Conservation (phyloP, 768 basidiomycete species). For the Heimioporus sp. region DNA sequence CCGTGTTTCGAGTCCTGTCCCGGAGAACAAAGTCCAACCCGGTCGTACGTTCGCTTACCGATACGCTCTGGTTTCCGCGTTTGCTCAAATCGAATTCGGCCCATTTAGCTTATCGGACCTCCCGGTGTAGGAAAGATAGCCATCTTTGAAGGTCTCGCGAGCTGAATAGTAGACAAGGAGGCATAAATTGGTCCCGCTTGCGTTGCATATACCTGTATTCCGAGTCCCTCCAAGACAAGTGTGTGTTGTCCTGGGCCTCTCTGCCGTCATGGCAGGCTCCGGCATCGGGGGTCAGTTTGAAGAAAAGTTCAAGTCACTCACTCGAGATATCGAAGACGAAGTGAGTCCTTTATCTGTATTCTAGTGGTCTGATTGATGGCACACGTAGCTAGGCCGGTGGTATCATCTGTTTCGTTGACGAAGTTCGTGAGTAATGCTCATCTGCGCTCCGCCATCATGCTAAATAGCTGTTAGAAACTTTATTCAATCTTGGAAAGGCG, state of each 20-base stretch:
- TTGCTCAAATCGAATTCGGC: neutral
- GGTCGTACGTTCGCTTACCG: conserved; percentile 51
- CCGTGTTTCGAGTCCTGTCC: conserved; percentile 58
- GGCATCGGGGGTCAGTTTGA: conserved; percentile 93
- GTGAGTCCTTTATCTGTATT: conserved; percentile 36
- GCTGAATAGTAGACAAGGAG: conserved; percentile 82
- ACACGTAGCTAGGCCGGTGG: conserved; percentile 51
- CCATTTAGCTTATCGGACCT: conserved; percentile 71
- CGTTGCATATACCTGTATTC: neutral
- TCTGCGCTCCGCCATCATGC: neutral
- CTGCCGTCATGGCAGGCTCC: conserved; percentile 84
- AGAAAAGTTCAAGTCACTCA: conserved; percentile 86
- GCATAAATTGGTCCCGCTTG: conserved; percentile 22
- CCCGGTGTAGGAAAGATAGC: conserved; percentile 95
- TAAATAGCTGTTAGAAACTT: conserved; percentile 46
- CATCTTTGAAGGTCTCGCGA: conserved; percentile 86
- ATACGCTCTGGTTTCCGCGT: neutral
- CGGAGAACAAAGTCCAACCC: conserved; percentile 91
- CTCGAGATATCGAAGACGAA: conserved; percentile 89
- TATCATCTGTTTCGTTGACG: conserved; percentile 92
- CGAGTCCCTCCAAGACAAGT: conserved; percentile 81
- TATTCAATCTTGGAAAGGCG: conserved; percentile 87
- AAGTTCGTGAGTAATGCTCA: conserved; percentile 69
- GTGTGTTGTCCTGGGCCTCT: conserved; percentile 83
- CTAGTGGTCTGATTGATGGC: conserved; percentile 16